A percentile compares a stretch with the other conserved stretches of the same genome.
Evolutionary conservation across 2,329 filamentous ascomycete species (phyloP).

Genomic region (Apiospora hydei): DNA sequence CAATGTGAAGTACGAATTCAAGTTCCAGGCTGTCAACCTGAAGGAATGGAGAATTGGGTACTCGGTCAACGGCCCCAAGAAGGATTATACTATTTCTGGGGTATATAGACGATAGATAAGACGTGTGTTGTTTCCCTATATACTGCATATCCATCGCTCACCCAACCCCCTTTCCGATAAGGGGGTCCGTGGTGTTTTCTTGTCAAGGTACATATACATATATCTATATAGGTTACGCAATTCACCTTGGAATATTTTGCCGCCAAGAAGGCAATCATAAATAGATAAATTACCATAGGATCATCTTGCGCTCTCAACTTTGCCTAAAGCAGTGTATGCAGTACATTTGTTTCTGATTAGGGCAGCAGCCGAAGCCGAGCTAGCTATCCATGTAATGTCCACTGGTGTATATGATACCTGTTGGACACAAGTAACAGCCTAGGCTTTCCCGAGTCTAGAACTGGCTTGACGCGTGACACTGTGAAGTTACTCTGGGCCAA

Average conservation of each 20-base stretch:
- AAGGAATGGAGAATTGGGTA: conserved; percentile 67
- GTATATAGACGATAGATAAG: conserved; percentile 52
- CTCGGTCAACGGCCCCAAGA: conserved; percentile 73
- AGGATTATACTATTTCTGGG: conserved; percentile 72
- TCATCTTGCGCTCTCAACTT: background rate
- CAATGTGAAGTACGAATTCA: conserved; percentile 73
- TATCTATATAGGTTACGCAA: background rate
- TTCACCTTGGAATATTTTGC: background rate
- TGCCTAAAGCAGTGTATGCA: background rate
- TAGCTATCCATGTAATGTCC: background rate
- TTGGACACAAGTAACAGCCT: background rate
- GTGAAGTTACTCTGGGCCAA: background rate
- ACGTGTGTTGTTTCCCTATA: background rate
- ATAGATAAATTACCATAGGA: background rate
- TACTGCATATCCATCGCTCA: background rate
- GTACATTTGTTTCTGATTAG: background rate
- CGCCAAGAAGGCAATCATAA: background rate
- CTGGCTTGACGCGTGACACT: background rate
- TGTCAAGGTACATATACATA: background rate
- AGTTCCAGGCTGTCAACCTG: conserved; percentile 64
- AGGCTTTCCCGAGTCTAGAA: background rate
- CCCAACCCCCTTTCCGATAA: background rate
- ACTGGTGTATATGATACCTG: background rate
- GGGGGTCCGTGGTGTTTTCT: background rate
- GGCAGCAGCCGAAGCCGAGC: background rate